These are phyloP conservation scores for Fagus sylvatica DNA, from an alignment of 306 rosid species.

Conservation along the genomic window DNA sequence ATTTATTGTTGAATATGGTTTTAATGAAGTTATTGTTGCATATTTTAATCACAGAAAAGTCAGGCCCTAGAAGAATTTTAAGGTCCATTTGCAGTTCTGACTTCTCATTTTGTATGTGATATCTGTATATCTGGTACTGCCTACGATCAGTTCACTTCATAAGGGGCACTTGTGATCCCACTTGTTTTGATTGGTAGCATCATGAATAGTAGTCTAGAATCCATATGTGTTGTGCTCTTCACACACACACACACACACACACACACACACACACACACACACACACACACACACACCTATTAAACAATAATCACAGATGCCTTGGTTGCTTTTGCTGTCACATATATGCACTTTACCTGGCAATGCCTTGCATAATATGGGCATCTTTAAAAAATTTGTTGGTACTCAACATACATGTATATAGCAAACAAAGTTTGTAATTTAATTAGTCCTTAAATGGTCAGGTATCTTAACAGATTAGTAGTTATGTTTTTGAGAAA, in stretches of 20 bases:
- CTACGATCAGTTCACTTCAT: background rate
- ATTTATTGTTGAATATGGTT: background rate
- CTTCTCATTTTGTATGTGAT: background rate
- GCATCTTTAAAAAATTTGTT: background rate
- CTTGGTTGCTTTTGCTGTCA: background rate
- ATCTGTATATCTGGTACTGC: background rate
- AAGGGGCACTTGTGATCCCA: background rate
- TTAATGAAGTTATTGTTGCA: background rate
- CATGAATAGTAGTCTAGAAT: background rate
- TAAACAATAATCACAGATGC: background rate
- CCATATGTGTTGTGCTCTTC: background rate
- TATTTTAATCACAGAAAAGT: background rate
- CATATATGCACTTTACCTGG: background rate
- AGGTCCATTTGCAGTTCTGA: background rate
- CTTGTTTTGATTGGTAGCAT: background rate
- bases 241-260: background rate
- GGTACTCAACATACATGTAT: background rate
- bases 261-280: background rate
- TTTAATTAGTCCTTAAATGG: background rate
- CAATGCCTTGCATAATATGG: background rate
- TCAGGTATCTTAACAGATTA: background rate
- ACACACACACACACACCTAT: background rate
- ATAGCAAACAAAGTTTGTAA: background rate
- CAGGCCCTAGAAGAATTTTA: background rate
- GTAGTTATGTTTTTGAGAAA: too few relatives aligned